Evolutionary conservation across 2,329 filamentous ascomycete species (phyloP), one percentile per base, ranked within the genome.

Genomic region (Huntiella bhutanensis): DNA sequence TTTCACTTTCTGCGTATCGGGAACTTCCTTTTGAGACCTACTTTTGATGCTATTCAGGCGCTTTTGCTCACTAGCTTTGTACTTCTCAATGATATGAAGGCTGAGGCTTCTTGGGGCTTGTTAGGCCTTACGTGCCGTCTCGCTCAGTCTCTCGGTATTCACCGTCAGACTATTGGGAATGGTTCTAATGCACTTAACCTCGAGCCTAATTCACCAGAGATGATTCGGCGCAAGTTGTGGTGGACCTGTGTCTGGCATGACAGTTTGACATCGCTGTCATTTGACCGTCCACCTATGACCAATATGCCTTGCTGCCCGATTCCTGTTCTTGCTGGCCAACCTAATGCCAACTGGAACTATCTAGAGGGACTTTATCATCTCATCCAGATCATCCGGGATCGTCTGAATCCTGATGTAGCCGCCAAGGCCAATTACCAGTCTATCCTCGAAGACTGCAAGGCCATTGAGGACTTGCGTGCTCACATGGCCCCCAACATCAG

Each of bases 221-320:
- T 66, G 56, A 64, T 73, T 45, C 61, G 74, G 28, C 62, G 71
- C 34, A 70, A 69, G 44, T 57, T 77, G 38, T 75, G 74, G 75
- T 72, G 75, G 75, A 77, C 72, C 4, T 75, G 73, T 52, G 67
- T 76, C 7, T 80, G 75, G 75, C 75, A 80, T 52, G 75, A 80
- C 48, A 77, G 73, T 4, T 60, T 80, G 15, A 77, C 74, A 0
- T 80, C 75, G 0, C 59, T 80, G 2, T 79, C 75, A 0, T 80
- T 80, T 55, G 75, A 80, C 53, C 65, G 75, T n/a, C 67, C 69
- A 4, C 75, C 76, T 2, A 76, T 78, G 65, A 77, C 75, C 16
- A 73, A 70, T 54, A 70, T 73, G 49, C 65, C 72, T 33, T 66
- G 68, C 54, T 70, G 70, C 52, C 62, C 70, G 5, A 70, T 75